Base-by-base conservation (phyloP, 176 grass and related monocot species). In the Neostapfia colusana region DNA sequence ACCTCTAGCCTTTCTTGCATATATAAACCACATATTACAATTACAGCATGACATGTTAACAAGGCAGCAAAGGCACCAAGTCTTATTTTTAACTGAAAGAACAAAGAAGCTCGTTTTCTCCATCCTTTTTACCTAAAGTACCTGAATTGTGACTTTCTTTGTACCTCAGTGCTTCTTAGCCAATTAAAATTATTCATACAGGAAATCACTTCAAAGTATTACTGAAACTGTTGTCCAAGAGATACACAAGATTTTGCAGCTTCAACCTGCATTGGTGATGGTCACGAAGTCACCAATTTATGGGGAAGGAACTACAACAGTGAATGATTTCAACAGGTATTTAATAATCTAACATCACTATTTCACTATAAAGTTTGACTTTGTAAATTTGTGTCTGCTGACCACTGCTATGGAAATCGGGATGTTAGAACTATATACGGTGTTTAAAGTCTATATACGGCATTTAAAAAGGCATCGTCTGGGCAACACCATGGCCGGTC, bases 211-310 rank as follows among this genome's bases (percentile, higher is more conserved):
- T 46, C 88, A 94, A 72, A 88, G 65, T 68, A 46, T 82, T 69
- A 55, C 74, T 10, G 89, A 92, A 94, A 81, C 59, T 76, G 74
- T 92, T 79, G 87, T 98, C 70, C 69, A 98, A 20, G 85, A 92
- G 76, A 82, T 92, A 75, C 82, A 41, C 67, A 86, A 68, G 56
- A 55, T 98, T 73, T 90, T 94, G 35, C 72, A 81, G 68, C 75
- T 86, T 88, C 91, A 94, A 75, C 87, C 91, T 86, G 67, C 88
- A 73, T 81, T 98, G 76, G 86, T 98, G 55, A 73, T 98, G 81
- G 85, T 86, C 62, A 90, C 95, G 56, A 98, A 98, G 77, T 63
- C 85, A 71, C 70, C 83, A 66, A 18, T 86, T 79, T 94, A 86
- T 86, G 79, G 70, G 57, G 80, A 88, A 69, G 79, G 70, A 79